phyloP scores from a whole-genome alignment of 2,329 filamentous ascomycete species.

The Grosmannia clavigera region DNA sequence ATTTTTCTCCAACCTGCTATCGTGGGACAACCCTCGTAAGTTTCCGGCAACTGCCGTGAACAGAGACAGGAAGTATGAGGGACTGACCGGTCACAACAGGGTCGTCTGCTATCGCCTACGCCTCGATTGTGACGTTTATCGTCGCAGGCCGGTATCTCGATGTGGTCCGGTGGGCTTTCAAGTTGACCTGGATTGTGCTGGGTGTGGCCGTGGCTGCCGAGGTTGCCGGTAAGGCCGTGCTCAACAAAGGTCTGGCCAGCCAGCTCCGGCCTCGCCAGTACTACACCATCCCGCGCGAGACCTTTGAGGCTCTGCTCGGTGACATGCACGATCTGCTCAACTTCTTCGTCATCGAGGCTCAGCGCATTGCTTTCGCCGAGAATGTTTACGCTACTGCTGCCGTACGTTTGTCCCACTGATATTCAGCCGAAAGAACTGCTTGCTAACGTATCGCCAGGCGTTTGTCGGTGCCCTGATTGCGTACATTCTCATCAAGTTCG shows the following conservation, averaged over 20 bases:
- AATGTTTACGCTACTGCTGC: slow-evolving; percentile 47
- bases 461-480: slow-evolving; percentile 49
- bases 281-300: slow-evolving; percentile 52
- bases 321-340: slow-evolving; percentile 58
- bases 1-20: slow-evolving; percentile 56
- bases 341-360: slow-evolving; percentile 59
- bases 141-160: slow-evolving; percentile 54
- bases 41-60: slow-evolving; percentile 8
- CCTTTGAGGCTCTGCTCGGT: slow-evolving; percentile 46
- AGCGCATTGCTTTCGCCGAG: slow-evolving; percentile 57
- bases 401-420: slow-evolving; percentile 30
- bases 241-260: slow-evolving; percentile 49
- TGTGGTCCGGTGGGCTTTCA: slow-evolving; percentile 51
- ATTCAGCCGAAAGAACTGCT: neutral
- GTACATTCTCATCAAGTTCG: slow-evolving; percentile 56
- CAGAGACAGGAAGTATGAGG: neutral
- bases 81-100: slow-evolving; percentile 24
- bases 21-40: slow-evolving; percentile 57
- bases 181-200: slow-evolving; percentile 51
- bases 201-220: slow-evolving; percentile 49
- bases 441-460: slow-evolving; percentile 28
- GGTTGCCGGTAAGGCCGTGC: slow-evolving; percentile 44
- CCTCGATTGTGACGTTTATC: slow-evolving; percentile 44
- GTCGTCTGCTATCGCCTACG: slow-evolving; percentile 53
- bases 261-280: slow-evolving; percentile 56